Evolutionary conservation across 225 moss, liverwort and hornwort species (phyloP), one percentile per base, ranked within the genome.

Genomic region (Sphagnum contortum): DNA sequence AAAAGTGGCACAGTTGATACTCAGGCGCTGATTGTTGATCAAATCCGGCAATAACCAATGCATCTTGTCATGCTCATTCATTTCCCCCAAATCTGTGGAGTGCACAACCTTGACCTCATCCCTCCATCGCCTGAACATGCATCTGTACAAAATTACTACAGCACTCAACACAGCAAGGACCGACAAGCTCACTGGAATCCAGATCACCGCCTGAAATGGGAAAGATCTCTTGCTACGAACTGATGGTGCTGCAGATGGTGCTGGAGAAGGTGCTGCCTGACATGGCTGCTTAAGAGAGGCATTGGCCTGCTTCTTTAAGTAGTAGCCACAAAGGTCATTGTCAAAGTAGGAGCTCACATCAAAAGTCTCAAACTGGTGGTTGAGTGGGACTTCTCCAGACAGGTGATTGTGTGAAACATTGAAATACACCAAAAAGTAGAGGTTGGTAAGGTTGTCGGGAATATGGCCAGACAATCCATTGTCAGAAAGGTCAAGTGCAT

Each of bases 1-100:
- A 45, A 92, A 92, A 79, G 81, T 92, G 12, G 92, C 92, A 5
- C 89, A 84, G 11, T 89, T 92, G 48, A 89, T 92, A 75, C 92
- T 92, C 5, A 92, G 51, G 1, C 89, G 92, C 70, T 92, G 89
- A 64, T 89, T 92, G 29, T 29, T 61, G 83, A 0, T 85, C 78
- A 29, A 29, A 1, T 47, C 83, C 89, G 2, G 92, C 69, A 47
- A 89, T 89, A 55, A 83, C 57, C 56, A 74, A 77, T 71, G 79
- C 78, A 13, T 84, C 89, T 47, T 87, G 55, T 66, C 89, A 89
- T 64, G 87, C 78, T 47, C 76, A 76, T 54, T 92, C 89, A 29
- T 29, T 29, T 29, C 29, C 29, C 29, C 29, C 29, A 29, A 29
- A 29, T 29, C 29, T 29, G 29, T 29, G 29, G 29, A 29, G 29